Conservation (phyloP, 1,139 yeast species). For the Trichomonascaceae sp. region DNA sequence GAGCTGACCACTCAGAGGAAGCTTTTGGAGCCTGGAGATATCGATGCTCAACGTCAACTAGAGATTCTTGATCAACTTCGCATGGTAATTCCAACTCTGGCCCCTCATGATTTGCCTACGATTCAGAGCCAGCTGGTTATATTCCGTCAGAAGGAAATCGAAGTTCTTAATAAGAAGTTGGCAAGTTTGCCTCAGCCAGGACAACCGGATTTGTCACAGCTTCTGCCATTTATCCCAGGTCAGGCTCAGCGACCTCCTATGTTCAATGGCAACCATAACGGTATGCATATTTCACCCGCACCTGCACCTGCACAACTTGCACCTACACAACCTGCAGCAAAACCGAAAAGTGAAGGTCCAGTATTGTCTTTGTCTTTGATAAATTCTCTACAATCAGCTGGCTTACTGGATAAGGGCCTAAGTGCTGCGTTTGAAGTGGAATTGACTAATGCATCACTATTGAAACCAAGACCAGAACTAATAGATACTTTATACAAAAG, state of each 20-base stretch:
- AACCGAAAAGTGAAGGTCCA: conserved; percentile 5
- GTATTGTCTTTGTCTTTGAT: conserved; percentile 13
- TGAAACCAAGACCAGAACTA: conserved; percentile 30
- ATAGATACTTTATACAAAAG: conserved; percentile 44
- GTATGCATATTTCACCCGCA: not conserved
- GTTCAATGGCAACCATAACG: not conserved
- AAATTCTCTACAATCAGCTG: conserved; percentile 20
- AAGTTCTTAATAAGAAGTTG: conserved; percentile 16
- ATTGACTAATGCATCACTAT: conserved; percentile 26
- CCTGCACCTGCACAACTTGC: conserved; percentile 1
- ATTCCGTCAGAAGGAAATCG: conserved; percentile 27
- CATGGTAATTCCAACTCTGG: conserved; percentile 19
- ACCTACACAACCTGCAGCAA: not conserved
- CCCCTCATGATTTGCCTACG: conserved; percentile 34
- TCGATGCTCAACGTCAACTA: conserved; percentile 34
- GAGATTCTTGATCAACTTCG: conserved; percentile 31
- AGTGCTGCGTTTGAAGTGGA: conserved; percentile 21
- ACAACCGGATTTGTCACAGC: conserved; percentile 5
- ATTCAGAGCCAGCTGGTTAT: conserved; percentile 40
- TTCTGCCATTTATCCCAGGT: conserved; percentile 4
- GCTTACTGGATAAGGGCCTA: conserved; percentile 14
- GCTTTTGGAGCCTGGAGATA: conserved; percentile 34
- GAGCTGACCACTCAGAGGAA: conserved; percentile 36
- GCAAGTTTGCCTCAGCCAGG: conserved; percentile 3
- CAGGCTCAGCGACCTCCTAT: not conserved